Evolutionary conservation across 768 basidiomycete species (phyloP), one percentile per base, ranked within the genome.

Genomic region (Ephemerocybe angulata): DNA sequence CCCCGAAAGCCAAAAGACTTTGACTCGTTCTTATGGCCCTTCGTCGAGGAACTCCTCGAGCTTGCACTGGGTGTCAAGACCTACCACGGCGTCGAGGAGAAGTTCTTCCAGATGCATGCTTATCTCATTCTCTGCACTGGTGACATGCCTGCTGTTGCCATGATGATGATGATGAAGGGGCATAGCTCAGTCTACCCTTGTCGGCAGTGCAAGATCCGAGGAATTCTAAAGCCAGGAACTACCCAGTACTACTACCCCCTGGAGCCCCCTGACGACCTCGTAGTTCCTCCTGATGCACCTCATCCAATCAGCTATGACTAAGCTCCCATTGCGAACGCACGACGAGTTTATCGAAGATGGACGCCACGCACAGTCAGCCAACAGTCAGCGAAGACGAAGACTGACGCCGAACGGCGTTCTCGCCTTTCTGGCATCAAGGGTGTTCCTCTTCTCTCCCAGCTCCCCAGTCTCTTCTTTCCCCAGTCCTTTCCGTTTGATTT

Each of bases 1-100:
- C 79, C 78, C 0, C 69, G 71, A 17, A 72, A 73, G 35, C 75
- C 79, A 0, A 62, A 67, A n/a, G 74, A 79, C 54, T 28, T 71
- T 1, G 70, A 71, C 40, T 81, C 80, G 0, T 82, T 80, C 49
- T 59, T 74, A 0, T 70, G 60, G 43, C 79, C 77, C 0, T 49
- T 76, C 3, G 58, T 76, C 1, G 54, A 75, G n/a, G 77, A 81
- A 53, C 56, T 72, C 4, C 25, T 70, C 0, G 46, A 62, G 12
- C 68, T 79, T 0, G 69, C 66, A 0, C 13, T 53, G n/a, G 79
- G 78, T 2, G 65, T 79, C 4, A 25, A n/a, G 1, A 69, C 75
- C 0, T 75, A 65, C 41, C 58, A 67, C 33, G 31, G 21, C 22
- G 27, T 61, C n/a, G 22, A n/a, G 1, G 27, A 46, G 1, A 15